Percentiles rank a stretch among this genome's conserved stretches.
Evolutionary conservation across 2,329 filamentous ascomycete species (phyloP).

Genomic region (Neofusicoccum sp.): DNA sequence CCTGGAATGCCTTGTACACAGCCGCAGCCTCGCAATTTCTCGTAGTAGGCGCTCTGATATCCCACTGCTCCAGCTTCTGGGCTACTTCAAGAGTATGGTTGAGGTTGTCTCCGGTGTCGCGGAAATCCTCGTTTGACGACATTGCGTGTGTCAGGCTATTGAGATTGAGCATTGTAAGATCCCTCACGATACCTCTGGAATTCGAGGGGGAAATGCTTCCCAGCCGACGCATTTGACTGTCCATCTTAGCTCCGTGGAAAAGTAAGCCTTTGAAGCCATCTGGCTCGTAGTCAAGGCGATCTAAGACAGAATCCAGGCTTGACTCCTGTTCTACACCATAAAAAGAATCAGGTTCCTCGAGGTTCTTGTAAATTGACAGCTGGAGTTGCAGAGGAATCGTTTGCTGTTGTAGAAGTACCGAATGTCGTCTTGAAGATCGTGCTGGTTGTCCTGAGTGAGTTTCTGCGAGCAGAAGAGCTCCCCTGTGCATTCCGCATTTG

Average conservation of each 20-base stretch:
- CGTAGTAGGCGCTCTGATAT: conserved; percentile 69
- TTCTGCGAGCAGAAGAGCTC: conserved; percentile 80
- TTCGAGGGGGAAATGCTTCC: conserved; percentile 59
- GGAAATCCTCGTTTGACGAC: conserved; percentile 63
- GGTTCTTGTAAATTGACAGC: conserved; percentile 80
- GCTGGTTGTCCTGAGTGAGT: conserved; percentile 58
- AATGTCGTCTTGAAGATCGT: conserved; percentile 64
- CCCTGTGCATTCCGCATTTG: conserved; percentile 80
- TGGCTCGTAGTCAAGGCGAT: conserved; percentile 83
- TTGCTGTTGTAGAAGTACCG: conserved; percentile 45
- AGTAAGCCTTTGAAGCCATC: conserved; percentile 84
- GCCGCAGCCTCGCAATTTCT: conserved; percentile 59
- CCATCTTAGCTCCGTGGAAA: conserved; percentile 86
- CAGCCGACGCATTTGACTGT: conserved; percentile 71
- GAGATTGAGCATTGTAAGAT: conserved; percentile 76
- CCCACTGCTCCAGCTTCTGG: conserved; percentile 85
- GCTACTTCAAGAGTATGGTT: conserved; percentile 78
- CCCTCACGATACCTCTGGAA: conserved; percentile 68
- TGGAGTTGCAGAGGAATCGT: conserved; percentile 63
- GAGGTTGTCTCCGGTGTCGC: conserved; percentile 57
- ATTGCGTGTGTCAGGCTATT: conserved; percentile 82
- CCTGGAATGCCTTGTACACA: conserved; percentile 78
- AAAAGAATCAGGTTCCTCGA: conserved; percentile 94
- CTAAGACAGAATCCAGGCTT: conserved; percentile 73
- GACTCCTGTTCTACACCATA: conserved; percentile 83